A percentile compares a stretch with the other conserved stretches of the same genome.
Evolutionary conservation across 208 protist species (phyloP).

Genomic region (Histomonas meleagridis): DNA sequence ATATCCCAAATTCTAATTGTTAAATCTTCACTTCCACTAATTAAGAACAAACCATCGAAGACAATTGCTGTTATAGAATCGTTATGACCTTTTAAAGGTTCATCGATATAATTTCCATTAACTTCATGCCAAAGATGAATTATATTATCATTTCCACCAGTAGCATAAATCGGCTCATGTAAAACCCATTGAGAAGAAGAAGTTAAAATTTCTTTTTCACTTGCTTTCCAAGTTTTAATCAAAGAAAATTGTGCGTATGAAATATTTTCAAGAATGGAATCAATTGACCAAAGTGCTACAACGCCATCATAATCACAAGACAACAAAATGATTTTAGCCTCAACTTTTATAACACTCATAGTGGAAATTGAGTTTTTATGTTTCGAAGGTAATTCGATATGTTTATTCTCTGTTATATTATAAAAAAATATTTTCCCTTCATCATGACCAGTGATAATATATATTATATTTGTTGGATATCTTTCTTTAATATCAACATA

Average conservation of each 20-base stretch:
- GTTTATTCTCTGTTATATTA: background rate
- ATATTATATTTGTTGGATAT: background rate
- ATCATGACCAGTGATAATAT: background rate
- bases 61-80: background rate
- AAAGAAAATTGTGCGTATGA: background rate
- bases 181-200: background rate
- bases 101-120: background rate
- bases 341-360: background rate
- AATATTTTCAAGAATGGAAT: background rate
- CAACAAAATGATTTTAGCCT: background rate
- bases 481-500: background rate
- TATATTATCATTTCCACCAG: conserved; percentile 4
- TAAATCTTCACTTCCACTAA: conserved; percentile 24
- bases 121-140: background rate
- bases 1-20: conserved; percentile 24
- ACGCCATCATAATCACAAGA: conserved; percentile 3
- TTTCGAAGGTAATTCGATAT: background rate
- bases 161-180: background rate
- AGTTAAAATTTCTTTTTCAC: background rate
- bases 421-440: background rate
- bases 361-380: conserved; percentile 31
- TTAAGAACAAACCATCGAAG: conserved; percentile 11
- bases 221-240: background rate
- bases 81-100: background rate
- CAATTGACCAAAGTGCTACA: background rate